Evolutionary conservation across 805 yeast species (phyloP).

Genomic region (Hanseniaspora valbyensis): DNA sequence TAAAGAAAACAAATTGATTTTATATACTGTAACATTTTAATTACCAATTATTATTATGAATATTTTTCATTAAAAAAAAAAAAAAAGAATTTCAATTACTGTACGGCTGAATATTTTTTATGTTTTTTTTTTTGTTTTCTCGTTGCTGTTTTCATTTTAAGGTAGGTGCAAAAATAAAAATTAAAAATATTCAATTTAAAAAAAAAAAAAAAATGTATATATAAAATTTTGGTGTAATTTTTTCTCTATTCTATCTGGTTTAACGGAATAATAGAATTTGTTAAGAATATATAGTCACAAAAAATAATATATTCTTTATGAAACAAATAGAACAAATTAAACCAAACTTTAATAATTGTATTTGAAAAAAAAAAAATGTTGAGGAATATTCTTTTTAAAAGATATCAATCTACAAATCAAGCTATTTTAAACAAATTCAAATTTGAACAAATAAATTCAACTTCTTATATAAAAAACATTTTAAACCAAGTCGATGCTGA

Average conservation of each 20-base stretch:
- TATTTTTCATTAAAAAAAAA: no score
- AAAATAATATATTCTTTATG: no score
- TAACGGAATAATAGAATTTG: no score
- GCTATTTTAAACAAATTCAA: background rate
- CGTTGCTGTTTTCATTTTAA: background rate
- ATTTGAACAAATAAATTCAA: background rate
- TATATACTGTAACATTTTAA: constrained; percentile 10
- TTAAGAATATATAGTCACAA: no score
- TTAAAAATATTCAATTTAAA: no score
- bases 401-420: background rate
- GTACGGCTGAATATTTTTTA: background rate
- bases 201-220: no score
- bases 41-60: no score
- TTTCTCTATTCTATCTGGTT: no score
- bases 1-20: background rate
- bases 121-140: background rate
- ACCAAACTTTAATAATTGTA: no score
- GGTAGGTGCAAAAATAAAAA: background rate
- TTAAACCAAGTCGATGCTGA: background rate
- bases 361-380: no score
- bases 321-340: no score
- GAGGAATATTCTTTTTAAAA: background rate
- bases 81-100: background rate
- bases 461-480: background rate
- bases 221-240: no score